Evolutionary conservation across 2,329 filamentous ascomycete genomes (phyloP).

Genomic region (Fusarium aywerte): DNA sequence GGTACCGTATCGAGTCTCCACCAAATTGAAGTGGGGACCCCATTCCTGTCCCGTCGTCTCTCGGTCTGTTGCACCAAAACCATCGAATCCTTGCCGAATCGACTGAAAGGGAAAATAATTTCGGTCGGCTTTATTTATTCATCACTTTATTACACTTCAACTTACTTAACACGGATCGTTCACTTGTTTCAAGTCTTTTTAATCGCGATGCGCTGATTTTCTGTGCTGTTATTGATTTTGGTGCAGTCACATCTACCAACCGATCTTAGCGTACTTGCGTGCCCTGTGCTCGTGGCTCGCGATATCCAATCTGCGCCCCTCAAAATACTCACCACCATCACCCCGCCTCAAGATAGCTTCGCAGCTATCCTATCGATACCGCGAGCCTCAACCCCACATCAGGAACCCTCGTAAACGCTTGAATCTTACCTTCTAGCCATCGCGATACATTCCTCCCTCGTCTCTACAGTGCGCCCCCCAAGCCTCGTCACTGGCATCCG

Average conservation of each 20-base stretch:
- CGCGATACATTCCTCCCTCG: conserved; percentile 7
- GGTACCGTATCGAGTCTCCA: conserved; percentile 10
- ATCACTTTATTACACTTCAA: neutral
- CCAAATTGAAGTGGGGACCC: conserved; percentile 4
- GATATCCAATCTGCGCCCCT: conserved; percentile 39
- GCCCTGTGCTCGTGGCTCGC: conserved; percentile 29
- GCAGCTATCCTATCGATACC: conserved; percentile 43
- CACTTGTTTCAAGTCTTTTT: conserved; percentile 4
- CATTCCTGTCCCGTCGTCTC: conserved; percentile 2
- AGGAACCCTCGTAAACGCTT: neutral
- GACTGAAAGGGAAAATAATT: conserved; percentile 10
- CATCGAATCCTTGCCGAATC: conserved; percentile 27
- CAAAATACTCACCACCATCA: conserved; percentile 39
- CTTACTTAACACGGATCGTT: neutral
- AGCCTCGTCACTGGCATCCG: conserved; percentile 21
- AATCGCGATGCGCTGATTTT: conserved; percentile 11
- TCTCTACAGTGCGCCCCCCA: conserved; percentile 28
- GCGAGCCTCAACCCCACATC: conserved; percentile 24
- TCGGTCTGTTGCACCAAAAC: conserved; percentile 31
- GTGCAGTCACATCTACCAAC: conserved; percentile 20
- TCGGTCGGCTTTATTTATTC: neutral
- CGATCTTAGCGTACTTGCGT: conserved; percentile 27
- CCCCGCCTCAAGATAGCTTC: conserved; percentile 43
- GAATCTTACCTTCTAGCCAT: conserved; percentile 1
- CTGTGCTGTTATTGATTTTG: conserved; percentile 11